phyloP scores from a whole-genome alignment of 345 rosid species.

The Pistacia atlantica region DNA sequence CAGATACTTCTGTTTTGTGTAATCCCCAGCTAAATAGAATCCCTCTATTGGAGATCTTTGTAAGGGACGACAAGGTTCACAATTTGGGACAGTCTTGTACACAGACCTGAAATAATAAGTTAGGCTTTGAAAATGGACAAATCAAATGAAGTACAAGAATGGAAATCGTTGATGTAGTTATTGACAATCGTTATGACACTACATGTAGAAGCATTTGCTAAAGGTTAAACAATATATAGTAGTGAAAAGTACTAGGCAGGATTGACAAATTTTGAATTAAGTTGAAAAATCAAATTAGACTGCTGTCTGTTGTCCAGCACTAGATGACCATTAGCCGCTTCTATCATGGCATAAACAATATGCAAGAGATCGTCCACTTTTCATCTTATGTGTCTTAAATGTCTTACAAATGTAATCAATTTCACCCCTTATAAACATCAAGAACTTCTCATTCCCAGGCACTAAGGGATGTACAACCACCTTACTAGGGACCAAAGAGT shows the following conservation, averaged over 20 bases:
- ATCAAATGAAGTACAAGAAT: background rate
- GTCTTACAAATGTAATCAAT: too few relatives aligned
- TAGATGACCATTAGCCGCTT: too few relatives aligned
- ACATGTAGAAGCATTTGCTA: background rate
- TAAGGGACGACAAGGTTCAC: conserved; percentile 91
- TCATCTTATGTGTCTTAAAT: too few relatives aligned
- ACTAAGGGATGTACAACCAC: too few relatives aligned
- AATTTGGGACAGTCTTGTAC: conserved; percentile 79
- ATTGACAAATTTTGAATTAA: background rate
- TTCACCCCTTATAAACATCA: too few relatives aligned
- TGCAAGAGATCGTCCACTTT: too few relatives aligned
- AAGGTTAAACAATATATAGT: background rate
- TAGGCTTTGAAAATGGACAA: background rate
- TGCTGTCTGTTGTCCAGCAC: too few relatives aligned
- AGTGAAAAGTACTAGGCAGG: background rate
- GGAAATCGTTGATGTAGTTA: background rate
- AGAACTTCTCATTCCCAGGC: too few relatives aligned
- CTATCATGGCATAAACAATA: too few relatives aligned
- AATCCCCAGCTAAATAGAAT: conserved; percentile 91
- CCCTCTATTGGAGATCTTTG: conserved; percentile 90
- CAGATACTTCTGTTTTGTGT: conserved; percentile 94
- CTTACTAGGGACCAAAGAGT: too few relatives aligned
- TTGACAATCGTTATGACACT: background rate
- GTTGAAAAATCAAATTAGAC: background rate
- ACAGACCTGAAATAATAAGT: conserved; percentile 68